Percentiles rank a stretch among this genome's conserved stretches.
phyloP scores from a whole-genome alignment of 2,329 filamentous ascomycete species.

The Pseudogymnoascus sp. region DNA sequence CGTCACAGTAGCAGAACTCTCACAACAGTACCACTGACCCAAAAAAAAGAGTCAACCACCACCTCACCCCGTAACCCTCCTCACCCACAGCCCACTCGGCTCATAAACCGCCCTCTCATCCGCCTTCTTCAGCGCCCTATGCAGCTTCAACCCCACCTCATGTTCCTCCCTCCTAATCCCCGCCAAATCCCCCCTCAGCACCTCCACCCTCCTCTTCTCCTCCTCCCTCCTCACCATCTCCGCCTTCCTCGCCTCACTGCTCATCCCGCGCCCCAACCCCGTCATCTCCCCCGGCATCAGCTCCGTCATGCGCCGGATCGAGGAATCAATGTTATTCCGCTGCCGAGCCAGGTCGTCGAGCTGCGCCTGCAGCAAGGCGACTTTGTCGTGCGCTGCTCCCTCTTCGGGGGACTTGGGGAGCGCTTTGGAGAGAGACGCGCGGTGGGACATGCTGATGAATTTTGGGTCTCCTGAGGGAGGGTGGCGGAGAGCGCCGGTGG shows the following conservation, averaged over 20 bases:
- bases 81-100: conserved; percentile 67
- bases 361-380: conserved; percentile 58
- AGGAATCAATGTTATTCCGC: conserved; percentile 61
- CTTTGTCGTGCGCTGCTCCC: conserved; percentile 51
- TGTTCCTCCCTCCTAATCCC: conserved; percentile 71
- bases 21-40: not conserved
- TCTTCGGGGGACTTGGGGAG: conserved; percentile 55
- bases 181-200: conserved; percentile 56
- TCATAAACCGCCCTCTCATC: conserved; percentile 60
- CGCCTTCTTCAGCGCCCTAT: conserved; percentile 54
- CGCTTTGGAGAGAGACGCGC: conserved; percentile 39
- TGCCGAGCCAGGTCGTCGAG: conserved; percentile 58
- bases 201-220: conserved; percentile 57
- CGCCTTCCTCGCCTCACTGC: conserved; percentile 57
- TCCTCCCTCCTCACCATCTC: conserved; percentile 46
- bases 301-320: conserved; percentile 70
- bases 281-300: conserved; percentile 66
- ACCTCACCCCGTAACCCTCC: conserved; percentile 58
- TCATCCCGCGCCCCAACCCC: conserved; percentile 53
- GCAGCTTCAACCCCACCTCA: conserved; percentile 66
- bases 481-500: not conserved
- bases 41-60: not conserved
- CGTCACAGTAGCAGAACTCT: too few species aligned
- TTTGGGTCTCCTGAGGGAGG: conserved; percentile 18
- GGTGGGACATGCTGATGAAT: conserved; percentile 23